Conservation (phyloP, 495 filamentous ascomycete species). For the Astrothelium macrocarpum region DNA sequence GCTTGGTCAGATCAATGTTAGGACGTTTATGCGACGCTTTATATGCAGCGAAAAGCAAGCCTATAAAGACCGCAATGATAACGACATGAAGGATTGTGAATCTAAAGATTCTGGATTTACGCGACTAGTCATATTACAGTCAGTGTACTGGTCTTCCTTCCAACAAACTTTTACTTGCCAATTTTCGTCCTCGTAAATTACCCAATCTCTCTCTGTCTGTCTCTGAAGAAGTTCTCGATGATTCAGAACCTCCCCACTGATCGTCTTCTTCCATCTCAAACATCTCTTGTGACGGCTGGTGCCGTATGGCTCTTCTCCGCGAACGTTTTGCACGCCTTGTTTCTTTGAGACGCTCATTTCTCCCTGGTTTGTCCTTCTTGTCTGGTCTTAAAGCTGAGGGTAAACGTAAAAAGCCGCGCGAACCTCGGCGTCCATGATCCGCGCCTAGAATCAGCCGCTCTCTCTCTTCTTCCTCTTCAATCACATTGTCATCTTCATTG, state of each 20-base stretch:
- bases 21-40: constrained; percentile 7
- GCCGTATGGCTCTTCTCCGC: background rate
- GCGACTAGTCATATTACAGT: background rate
- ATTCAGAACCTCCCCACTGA: background rate
- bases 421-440: background rate
- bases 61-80: constrained; percentile 14
- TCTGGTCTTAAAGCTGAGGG: background rate
- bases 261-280: background rate
- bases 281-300: background rate
- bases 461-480: background rate
- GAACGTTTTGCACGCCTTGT: background rate
- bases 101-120: background rate
- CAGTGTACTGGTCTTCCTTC: background rate
- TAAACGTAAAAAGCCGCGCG: background rate
- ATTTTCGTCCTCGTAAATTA: background rate
- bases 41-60: constrained; percentile 19
- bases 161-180: background rate
- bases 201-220: background rate
- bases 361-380: background rate
- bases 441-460: background rate
- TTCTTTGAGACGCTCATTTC: background rate
- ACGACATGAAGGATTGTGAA: constrained; percentile 15
- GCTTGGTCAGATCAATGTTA: background rate
- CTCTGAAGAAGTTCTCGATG: background rate
- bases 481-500: background rate